Evolutionary conservation across 1,139 yeast genomes (phyloP), one percentile per base, ranked within the genome.

Genomic region (Magnusiomyces suaveolens): DNA sequence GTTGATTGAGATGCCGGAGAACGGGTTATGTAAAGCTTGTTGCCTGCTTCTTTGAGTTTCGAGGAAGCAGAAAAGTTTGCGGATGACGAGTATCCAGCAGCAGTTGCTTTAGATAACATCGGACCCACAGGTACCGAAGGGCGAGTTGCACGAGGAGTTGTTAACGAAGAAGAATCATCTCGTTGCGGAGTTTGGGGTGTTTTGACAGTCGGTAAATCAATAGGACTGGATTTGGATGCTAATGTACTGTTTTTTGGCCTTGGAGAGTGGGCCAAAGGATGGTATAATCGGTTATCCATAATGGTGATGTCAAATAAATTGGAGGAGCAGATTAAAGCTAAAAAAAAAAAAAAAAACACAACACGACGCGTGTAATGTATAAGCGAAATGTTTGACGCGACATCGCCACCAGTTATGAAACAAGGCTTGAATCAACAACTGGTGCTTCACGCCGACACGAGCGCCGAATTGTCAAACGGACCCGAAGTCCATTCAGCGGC

Each of bases 91-190:
- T 33, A 20, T 23, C 50, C 50, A 18, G 50, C 6, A 2, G 41
- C 50, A 3, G 50, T 47, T 12, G 39, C 50, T 12, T 25, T 32
- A 10, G 50, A 47, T 3, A 47, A 14, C 24, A 47, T 25, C n/a
- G 50, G 50, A 20, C 39, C 25, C 3, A 47, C 29, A 12, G 50
- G 50, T 12, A 43, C 12, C 20, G 46, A 41, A 12, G 46, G 20
- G 24, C 16, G 24, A 14, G 46, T 12, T 6, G 46, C 20, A 4
- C 24, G 21, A 18, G 46, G n/a, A n/a, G 24, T 41, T 20, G 46
- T 3, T 18, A 23, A 24, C 24, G 23, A 41, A 29, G 36, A 29
- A 29, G n/a, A n/a, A n/a, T n/a, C n/a, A n/a, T n/a, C n/a, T n/a
- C n/a, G n/a, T n/a, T n/a, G n/a, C n/a, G n/a, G n/a, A n/a, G n/a